Base-by-base conservation (phyloP, 2,329 filamentous ascomycete species). In the Xylaria sp. region DNA sequence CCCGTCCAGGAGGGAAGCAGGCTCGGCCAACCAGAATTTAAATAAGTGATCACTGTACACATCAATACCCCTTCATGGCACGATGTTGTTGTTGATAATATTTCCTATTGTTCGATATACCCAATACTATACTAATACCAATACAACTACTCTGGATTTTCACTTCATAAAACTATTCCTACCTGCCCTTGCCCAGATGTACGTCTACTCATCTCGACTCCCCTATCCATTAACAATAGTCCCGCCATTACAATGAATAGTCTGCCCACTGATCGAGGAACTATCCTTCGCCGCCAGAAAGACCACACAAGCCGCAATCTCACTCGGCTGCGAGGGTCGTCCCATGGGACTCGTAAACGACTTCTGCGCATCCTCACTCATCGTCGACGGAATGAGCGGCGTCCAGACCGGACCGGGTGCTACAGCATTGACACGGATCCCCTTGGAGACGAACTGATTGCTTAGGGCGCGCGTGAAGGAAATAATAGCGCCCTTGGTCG, bases 351-450 rank as follows among this genome's bases (percentile, higher is more conserved):
- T 81, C 1, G 80, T 83, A 72, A 93, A 93, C 62, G 88, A 76
- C 73, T 91, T 84, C 74, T 91, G 84, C 0, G 87, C 87, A 63
- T 86, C 77, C 2, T 85, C 79, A 57, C 77, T 83, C 88, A 92
- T 91, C 0, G 88, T 91, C 0, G 86, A 76, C 0, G 87, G 87
- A 57, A 91, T 90, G 2, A 92, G 77, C 0, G 89, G 88, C 0
- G 88, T 91, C 87, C 88, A 91, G 13, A 92, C 88, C 55, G 90
- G 88, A 0, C 91, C 90, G 0, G 90, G 90, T 10, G 88, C 90
- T 2, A 95, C 68, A 7, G 75, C 75, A 58, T 79, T 79, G 59
- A 79, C 76, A 3, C 71, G 74, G 67, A 94, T 92, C 2, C 89
- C 90, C 64, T 86, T 86, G 62, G 75, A 72, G 30, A 91, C 75